A percentile compares a stretch with the other conserved stretches of the same genome.
Evolutionary conservation across 164 flowering plant species (phyloP).

Genomic region (Aristolochia fimbriata): DNA sequence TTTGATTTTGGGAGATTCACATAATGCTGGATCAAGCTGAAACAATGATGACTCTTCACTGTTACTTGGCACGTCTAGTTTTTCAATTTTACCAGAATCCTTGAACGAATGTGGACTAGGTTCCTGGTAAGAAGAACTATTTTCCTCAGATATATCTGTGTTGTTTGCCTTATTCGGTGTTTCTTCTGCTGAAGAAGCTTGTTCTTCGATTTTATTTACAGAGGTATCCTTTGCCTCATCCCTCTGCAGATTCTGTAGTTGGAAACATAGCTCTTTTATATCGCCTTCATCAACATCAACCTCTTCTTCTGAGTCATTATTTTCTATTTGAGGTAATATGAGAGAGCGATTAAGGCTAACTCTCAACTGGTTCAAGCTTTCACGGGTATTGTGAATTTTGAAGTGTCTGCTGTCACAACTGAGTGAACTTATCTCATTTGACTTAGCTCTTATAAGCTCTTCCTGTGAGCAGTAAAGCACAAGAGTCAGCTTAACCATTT

Average conservation of each 20-base stretch:
- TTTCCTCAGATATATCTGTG: slow-evolving; percentile 16
- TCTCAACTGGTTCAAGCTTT: slow-evolving; percentile 82
- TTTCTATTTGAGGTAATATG: slow-evolving; percentile 43
- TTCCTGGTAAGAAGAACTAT: slow-evolving; percentile 12
- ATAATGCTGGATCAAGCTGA: slow-evolving; percentile 49
- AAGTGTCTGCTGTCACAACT: slow-evolving; percentile 33
- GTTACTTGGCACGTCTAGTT: not conserved
- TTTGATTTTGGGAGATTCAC: slow-evolving; percentile 84
- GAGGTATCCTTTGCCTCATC: slow-evolving; percentile 21
- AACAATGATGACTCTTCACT: slow-evolving; percentile 20
- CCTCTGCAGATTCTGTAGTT: slow-evolving; percentile 44
- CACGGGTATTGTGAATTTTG: slow-evolving; percentile 47
- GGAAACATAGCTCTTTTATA: slow-evolving; percentile 46
- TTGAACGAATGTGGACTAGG: not conserved
- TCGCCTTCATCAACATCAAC: slow-evolving; percentile 47
- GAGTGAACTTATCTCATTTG: slow-evolving; percentile 24
- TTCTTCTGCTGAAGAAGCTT: not conserved
- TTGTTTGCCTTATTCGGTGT: not conserved
- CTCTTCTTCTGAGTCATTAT: slow-evolving; percentile 47
- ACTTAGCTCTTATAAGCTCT: slow-evolving; percentile 78
- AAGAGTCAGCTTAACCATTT: not conserved
- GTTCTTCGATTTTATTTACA: slow-evolving; percentile 2
- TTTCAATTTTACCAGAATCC: not conserved
- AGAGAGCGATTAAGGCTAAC: slow-evolving; percentile 84
- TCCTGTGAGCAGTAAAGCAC: slow-evolving; percentile 44